Evolutionary conservation across 2,329 filamentous ascomycete species (phyloP).

Genomic region (Hypocreales sp.): DNA sequence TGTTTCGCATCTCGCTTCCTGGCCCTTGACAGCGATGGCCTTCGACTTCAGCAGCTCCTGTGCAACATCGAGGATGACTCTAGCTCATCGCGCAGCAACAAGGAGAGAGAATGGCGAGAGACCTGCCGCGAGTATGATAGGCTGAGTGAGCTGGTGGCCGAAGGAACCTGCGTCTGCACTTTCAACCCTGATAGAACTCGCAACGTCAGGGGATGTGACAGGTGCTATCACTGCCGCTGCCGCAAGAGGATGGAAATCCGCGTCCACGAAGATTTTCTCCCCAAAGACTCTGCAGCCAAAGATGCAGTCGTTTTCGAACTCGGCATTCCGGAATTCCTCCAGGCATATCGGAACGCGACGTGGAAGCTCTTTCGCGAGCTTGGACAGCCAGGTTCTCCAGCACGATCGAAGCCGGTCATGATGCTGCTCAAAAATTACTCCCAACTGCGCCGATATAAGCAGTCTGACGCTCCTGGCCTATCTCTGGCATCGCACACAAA

Average conservation of each 20-base stretch:
- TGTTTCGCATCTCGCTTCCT: conserved; percentile 3
- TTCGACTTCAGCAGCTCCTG: background rate
- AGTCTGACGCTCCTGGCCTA: background rate
- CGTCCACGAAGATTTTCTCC: conserved; percentile 10
- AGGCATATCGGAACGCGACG: conserved; percentile 11
- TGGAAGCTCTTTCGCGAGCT: conserved; percentile 5
- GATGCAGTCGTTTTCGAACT: conserved; percentile 33
- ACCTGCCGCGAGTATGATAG: conserved; percentile 4
- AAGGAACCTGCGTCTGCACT: conserved; percentile 6
- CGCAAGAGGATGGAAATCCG: conserved; percentile 6
- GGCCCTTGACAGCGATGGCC: background rate
- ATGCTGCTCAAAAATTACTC: background rate
- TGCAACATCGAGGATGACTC: background rate
- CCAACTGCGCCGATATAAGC: conserved; percentile 1
- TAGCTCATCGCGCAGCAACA: background rate
- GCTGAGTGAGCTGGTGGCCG: conserved; percentile 4
- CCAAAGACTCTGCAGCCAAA: conserved; percentile 5
- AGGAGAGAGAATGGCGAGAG: conserved; percentile 1
- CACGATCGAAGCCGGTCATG: background rate
- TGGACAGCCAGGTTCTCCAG: background rate
- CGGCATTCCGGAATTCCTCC: conserved; percentile 27
- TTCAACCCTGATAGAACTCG: background rate
- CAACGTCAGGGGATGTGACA: conserved; percentile 3
- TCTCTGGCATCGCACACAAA: conserved; percentile 11
- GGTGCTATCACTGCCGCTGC: conserved; percentile 4